Conservation (phyloP, 1,139 yeast genomes). For the Candida gigantensis region DNA sequence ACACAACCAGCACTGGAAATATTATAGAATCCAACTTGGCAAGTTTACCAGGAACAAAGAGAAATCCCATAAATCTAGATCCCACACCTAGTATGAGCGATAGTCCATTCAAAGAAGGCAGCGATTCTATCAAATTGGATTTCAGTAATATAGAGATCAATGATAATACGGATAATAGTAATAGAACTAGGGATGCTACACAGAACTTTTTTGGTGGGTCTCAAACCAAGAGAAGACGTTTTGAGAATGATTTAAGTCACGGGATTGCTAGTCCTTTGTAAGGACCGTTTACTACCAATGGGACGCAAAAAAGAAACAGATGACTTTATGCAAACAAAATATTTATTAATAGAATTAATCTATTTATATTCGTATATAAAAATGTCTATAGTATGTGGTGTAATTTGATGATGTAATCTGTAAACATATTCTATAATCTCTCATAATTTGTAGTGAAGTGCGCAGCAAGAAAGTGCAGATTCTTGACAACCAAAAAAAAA, state of each 20-base stretch:
- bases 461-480: too few relatives aligned
- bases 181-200: neutral
- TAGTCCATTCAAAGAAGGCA: conserved; percentile 6
- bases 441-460: too few relatives aligned
- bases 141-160: conserved; percentile 2
- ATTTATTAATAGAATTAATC: too few relatives aligned
- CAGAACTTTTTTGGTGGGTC: neutral
- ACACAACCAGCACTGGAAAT: conserved; percentile 8
- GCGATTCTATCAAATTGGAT: conserved; percentile 5
- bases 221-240: conserved; percentile 9
- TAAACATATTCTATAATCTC: too few relatives aligned
- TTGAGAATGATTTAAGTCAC: conserved; percentile 4
- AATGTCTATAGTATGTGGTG: too few relatives aligned
- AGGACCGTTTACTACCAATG: too few relatives aligned
- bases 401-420: too few relatives aligned
- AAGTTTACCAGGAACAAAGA: conserved; percentile 21
- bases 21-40: conserved; percentile 24
- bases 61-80: conserved; percentile 9
- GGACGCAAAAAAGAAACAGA: neutral
- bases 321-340: too few relatives aligned
- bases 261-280: conserved; percentile 4
- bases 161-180: neutral
- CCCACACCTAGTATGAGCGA: conserved; percentile 4
- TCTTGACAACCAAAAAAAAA: too few relatives aligned
- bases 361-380: too few relatives aligned